These are phyloP conservation scores for Paracoccidioides lutzii DNA, from an alignment of 2,329 filamentous ascomycete species.

Conservation along the genomic window DNA sequence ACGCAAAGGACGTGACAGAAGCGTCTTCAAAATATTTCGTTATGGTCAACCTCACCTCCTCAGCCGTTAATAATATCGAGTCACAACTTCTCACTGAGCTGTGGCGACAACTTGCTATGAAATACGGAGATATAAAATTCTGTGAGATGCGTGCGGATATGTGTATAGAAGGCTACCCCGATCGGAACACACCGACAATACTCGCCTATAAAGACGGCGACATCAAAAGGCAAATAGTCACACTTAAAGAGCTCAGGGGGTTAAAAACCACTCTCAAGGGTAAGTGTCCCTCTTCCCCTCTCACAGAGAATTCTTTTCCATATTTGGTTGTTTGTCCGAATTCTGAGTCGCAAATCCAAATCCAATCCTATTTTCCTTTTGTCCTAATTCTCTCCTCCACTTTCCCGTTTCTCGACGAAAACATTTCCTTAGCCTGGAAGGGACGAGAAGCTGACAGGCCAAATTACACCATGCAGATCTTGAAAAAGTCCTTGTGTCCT, in stretches of 20 bases:
- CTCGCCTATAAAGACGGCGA: slow-evolving; percentile 85
- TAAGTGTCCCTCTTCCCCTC: slow-evolving; percentile 12
- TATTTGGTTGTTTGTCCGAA: too few relatives aligned
- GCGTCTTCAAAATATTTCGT: slow-evolving; percentile 57
- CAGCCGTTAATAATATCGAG: slow-evolving; percentile 67
- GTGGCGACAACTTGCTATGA: slow-evolving; percentile 69
- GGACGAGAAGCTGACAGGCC: background rate
- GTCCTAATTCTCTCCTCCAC: too few relatives aligned
- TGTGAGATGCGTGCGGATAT: slow-evolving; percentile 86
- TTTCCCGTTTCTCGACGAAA: too few relatives aligned
- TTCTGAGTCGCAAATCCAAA: too few relatives aligned
- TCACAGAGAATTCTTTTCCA: background rate
- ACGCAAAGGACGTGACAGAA: slow-evolving; percentile 80
- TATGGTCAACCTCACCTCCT: slow-evolving; percentile 70
- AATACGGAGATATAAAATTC: slow-evolving; percentile 93
- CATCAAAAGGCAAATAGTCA: slow-evolving; percentile 86
- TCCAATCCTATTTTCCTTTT: too few relatives aligned
- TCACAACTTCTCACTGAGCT: slow-evolving; percentile 71
- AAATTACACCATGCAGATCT: slow-evolving; percentile 40
- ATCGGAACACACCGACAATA: slow-evolving; percentile 87
- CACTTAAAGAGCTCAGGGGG: slow-evolving; percentile 65
- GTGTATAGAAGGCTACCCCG: slow-evolving; percentile 94
- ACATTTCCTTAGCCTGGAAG: too few relatives aligned
- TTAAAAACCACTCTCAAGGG: slow-evolving; percentile 52
- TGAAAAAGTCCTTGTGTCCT: slow-evolving; percentile 66